These are phyloP conservation scores for Penicillium palitans DNA, from an alignment of 2,329 filamentous ascomycete species.

Conservation along the genomic window DNA sequence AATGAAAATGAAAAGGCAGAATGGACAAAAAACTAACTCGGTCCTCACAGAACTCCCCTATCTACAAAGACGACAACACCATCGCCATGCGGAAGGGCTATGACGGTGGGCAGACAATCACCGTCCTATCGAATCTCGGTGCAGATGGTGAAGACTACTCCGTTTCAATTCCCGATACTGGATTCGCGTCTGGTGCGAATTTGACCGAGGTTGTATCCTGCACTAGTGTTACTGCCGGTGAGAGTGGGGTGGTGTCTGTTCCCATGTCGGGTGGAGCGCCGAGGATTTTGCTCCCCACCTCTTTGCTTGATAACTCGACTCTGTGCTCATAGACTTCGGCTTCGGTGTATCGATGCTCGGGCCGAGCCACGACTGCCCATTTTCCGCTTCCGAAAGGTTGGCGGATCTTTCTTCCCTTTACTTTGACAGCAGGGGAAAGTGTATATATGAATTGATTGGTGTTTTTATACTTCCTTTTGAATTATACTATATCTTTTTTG, in stretches of 20 bases:
- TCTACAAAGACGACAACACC: conserved; percentile 47
- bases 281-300: conserved; percentile 36
- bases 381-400: background rate
- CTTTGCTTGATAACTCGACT: conserved; percentile 11
- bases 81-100: conserved; percentile 46
- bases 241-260: conserved; percentile 47
- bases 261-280: conserved; percentile 48
- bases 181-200: conserved; percentile 24
- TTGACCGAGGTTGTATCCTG: conserved; percentile 43
- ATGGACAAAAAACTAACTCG: background rate
- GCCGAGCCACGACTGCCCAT: background rate
- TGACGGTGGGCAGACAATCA: conserved; percentile 43
- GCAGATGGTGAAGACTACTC: conserved; percentile 27
- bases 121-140: conserved; percentile 48
- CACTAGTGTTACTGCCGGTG: conserved; percentile 43
- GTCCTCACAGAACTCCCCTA: conserved; percentile 35
- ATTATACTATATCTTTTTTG: background rate
- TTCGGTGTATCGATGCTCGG: background rate
- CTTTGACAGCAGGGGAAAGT: too few relatives aligned
- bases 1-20: background rate
- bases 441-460: too few relatives aligned
- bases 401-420: background rate
- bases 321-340: conserved; percentile 7
- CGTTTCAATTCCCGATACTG: conserved; percentile 27
- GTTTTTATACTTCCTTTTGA: background rate